Conservation (phyloP, 257 asterid genomes). For the Verbena officinalis region DNA sequence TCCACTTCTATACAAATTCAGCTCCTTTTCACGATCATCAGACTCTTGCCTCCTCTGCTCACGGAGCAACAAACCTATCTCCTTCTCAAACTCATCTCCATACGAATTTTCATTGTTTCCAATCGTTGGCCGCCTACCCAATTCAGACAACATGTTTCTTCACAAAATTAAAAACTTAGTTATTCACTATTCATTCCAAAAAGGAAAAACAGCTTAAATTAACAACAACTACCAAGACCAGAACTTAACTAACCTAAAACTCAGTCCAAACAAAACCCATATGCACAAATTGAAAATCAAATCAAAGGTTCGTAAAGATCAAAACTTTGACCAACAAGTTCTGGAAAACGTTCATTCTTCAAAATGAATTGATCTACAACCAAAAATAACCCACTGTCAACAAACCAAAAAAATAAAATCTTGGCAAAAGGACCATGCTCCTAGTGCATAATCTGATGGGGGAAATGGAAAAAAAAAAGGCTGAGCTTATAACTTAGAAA, state of each 20-base stretch:
- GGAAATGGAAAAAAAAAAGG: conserved; percentile 1
- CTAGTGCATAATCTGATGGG: background rate
- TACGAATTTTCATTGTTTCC: conserved; percentile 59
- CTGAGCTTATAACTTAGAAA: conserved; percentile 21
- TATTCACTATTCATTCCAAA: conserved; percentile 29
- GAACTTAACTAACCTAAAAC: background rate
- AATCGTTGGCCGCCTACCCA: conserved; percentile 61
- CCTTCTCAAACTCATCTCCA: conserved; percentile 72
- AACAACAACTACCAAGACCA: conserved; percentile 21
- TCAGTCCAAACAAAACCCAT: conserved; percentile 21
- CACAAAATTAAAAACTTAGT: background rate
- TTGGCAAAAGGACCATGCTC: conserved; percentile 29
- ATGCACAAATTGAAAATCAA: conserved; percentile 25
- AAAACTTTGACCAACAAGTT: conserved; percentile 36
- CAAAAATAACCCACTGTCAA: conserved; percentile 16
- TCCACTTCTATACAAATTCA: conserved; percentile 77
- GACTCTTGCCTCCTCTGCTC: conserved; percentile 63
- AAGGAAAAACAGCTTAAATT: conserved; percentile 1
- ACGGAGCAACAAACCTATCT: conserved; percentile 59
- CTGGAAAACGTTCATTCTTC: conserved; percentile 13
- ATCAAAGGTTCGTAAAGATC: conserved; percentile 27
- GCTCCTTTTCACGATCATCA: conserved; percentile 75
- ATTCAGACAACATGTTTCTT: conserved; percentile 59
- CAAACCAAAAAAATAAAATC: conserved; percentile 17
- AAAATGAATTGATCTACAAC: conserved; percentile 34